A percentile compares a stretch with the other conserved stretches of the same genome.
These are phyloP conservation scores for Exserohilum rostratum DNA, from an alignment of 2,329 filamentous ascomycete genomes.

Conservation along the genomic window DNA sequence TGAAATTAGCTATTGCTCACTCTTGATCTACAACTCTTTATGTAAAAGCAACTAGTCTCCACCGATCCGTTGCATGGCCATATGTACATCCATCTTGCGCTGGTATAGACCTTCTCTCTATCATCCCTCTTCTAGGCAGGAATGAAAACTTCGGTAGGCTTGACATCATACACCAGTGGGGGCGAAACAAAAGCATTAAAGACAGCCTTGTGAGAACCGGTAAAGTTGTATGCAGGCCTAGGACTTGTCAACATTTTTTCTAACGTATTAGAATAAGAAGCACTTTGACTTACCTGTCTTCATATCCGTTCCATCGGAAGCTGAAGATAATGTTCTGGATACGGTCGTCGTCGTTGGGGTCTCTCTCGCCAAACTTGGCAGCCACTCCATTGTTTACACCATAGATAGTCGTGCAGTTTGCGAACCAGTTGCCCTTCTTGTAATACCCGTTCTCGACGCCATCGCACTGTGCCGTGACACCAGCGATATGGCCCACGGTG, in stretches of 20 bases:
- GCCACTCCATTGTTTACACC: slow-evolving; percentile 25
- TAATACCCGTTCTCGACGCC: slow-evolving; percentile 23
- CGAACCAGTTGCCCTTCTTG: slow-evolving; percentile 11
- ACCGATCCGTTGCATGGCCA: too few species aligned
- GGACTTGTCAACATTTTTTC: background rate
- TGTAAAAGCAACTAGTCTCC: too few species aligned
- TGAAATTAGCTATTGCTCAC: too few species aligned
- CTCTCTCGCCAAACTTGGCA: slow-evolving; percentile 16
- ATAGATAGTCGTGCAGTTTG: slow-evolving; percentile 18
- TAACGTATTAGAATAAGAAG: background rate
- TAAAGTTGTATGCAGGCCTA: slow-evolving; percentile 28
- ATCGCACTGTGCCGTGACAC: slow-evolving; percentile 25
- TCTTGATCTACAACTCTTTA: too few species aligned
- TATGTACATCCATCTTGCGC: too few species aligned
- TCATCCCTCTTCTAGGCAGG: background rate
- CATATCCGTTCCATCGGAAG: background rate
- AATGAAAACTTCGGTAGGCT: slow-evolving; percentile 17
- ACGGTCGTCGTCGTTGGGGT: background rate
- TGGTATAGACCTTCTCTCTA: too few species aligned
- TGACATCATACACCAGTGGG: slow-evolving; percentile 20
- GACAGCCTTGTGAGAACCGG: slow-evolving; percentile 16
- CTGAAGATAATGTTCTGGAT: background rate
- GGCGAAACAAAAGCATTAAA: slow-evolving; percentile 26
- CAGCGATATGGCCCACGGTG: slow-evolving; percentile 11
- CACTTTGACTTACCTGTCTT: background rate